A percentile compares a stretch with the other conserved stretches of the same genome.
phyloP scores from a whole-genome alignment of 2,329 filamentous ascomycete species.

The Daldinia sp. region DNA sequence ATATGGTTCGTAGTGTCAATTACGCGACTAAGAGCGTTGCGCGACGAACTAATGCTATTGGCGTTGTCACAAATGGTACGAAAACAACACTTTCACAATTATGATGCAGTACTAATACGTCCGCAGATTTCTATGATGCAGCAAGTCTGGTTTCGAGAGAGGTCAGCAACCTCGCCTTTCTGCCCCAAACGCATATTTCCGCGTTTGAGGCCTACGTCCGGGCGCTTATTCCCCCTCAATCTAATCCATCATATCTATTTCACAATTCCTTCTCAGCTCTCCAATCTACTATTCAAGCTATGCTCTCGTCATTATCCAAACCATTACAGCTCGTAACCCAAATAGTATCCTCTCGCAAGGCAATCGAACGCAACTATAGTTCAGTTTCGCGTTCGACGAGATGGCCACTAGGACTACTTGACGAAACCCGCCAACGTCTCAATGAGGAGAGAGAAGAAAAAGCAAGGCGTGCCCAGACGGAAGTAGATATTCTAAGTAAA shows the following conservation, averaged over 20 bases:
- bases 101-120: conserved; percentile 46
- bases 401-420: conserved; percentile 85
- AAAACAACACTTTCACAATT: conserved; percentile 9
- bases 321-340: conserved; percentile 82
- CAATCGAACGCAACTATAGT: conserved; percentile 81
- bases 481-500: conserved; percentile 79
- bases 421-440: conserved; percentile 85
- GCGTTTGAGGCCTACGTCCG: conserved; percentile 80
- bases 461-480: conserved; percentile 75
- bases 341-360: conserved; percentile 79
- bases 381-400: conserved; percentile 79
- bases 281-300: conserved; percentile 85
- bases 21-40: conserved; percentile 85
- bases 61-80: conserved; percentile 72
- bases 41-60: conserved; percentile 79
- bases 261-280: conserved; percentile 82
- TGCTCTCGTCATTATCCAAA: conserved; percentile 81
- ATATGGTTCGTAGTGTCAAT: conserved; percentile 88
- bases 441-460: conserved; percentile 88
- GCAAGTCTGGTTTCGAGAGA: conserved; percentile 66
- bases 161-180: conserved; percentile 70
- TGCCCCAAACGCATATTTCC: conserved; percentile 74
- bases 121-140: conserved; percentile 76
- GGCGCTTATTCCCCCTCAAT: conserved; percentile 74
- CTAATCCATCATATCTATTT: conserved; percentile 78